Base-by-base conservation (phyloP, 176 grass and related monocot species). In the Tillandsia leiboldiana region DNA sequence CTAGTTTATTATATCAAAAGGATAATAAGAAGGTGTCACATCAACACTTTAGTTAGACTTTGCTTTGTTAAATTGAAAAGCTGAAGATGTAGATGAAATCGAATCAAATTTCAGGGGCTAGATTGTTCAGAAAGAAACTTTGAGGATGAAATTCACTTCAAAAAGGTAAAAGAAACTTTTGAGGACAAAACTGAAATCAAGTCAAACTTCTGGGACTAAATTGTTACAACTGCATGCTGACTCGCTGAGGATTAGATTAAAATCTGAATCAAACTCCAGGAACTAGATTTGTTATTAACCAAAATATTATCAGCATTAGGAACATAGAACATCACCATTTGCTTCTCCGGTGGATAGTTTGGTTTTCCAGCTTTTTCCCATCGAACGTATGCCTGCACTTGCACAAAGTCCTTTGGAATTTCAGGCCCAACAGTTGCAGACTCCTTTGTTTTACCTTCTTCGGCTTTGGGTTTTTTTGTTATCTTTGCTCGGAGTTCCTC, bases 341-440 rank as follows among this genome's bases (percentile, higher is more conserved):
- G 92, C 71, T 91, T 89, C 73, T 91, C 88, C 8, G 81, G 85
- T 66, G 83, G 3, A 80, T 96, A 91, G 70, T 91, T 91, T 84
- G 92, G 92, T 75, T 91, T 96, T 68, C 92, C 92, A 15, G 88
- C 92, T 77, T 86, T 84, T 59, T 96, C 92, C 92, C 92, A 96
- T 75, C 92, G 84, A 68, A 96, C 84, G 76, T 82, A 96, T 68
- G 92, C 72, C 57, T 91, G 92, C 24, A 91, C 85, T 79, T 91
- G 92, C 63, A 96, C 88, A 78, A 89, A 81, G 5, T 92, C 86
- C 63, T 83, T 78, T 51, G 92, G 86, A 67, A 92, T 20, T 80
- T 79, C 80, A 76, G 49, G 59, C 63, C 17, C 33, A 13, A 17
- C 51, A 20, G 11, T 75, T 79, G 71, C 51, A 69, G 73, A 77